Evolutionary conservation across 2,329 filamentous ascomycete species (phyloP).

Genomic region (Ophiocordyceps australis): DNA sequence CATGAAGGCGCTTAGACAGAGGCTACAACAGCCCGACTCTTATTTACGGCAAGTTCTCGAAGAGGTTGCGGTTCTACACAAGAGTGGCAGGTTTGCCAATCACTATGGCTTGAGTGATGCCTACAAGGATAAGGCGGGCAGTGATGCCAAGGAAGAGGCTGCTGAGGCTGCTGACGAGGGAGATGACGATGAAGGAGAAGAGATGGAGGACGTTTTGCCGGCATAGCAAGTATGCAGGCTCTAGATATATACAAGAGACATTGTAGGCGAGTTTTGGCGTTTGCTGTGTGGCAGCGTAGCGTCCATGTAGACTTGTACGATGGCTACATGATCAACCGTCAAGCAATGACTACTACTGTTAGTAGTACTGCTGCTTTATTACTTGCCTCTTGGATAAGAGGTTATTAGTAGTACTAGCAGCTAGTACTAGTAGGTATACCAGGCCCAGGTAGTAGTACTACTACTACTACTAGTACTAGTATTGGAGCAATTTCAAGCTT

Average conservation of each 20-base stretch:
- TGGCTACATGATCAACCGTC: too few species aligned
- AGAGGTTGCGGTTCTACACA: conserved; percentile 65
- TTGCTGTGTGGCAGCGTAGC: too few species aligned
- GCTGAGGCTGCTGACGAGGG: conserved; percentile 43
- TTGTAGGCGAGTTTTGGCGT: neutral
- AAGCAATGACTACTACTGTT: too few species aligned
- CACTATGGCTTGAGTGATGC: conserved; percentile 64
- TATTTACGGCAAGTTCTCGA: conserved; percentile 77
- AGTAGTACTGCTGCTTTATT: too few species aligned
- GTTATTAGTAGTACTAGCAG: too few species aligned
- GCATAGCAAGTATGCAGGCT: conserved; percentile 3
- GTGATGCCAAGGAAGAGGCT: conserved; percentile 30
- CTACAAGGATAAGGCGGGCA: conserved; percentile 17
- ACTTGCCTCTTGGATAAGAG: too few species aligned
- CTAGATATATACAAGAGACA: neutral
- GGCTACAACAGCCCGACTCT: conserved; percentile 75
- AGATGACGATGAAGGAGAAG: conserved; percentile 47
- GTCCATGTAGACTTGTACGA: too few species aligned
- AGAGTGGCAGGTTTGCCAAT: conserved; percentile 69
- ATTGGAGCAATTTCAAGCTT: too few species aligned
- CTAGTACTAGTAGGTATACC: too few species aligned
- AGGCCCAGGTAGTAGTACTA: too few species aligned
- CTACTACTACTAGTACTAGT: too few species aligned
- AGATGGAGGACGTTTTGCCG: conserved; percentile 62
- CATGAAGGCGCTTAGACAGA: conserved; percentile 67